Evolutionary conservation across 192 early-diverging fungal species (phyloP), one percentile per base, ranked within the genome.

Genomic region (Backusella morwellensis): DNA sequence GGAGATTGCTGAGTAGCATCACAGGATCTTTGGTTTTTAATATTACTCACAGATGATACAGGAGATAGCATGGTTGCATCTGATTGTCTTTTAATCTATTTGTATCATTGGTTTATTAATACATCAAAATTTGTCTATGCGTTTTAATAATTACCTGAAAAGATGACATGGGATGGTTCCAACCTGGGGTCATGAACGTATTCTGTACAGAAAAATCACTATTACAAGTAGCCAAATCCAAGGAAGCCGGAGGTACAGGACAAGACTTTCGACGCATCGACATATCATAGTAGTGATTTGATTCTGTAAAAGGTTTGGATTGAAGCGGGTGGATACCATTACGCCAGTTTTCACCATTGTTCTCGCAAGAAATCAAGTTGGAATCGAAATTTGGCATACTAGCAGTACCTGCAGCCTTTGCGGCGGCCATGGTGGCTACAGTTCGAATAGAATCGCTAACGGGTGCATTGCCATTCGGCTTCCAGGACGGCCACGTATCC

Each of bases 361-460:
- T 29, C 26, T 63, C 11, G 56, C 56, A 26, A 29, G 56, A 63
- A 9, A 50, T 50, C 47, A 29, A 63, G 56, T 63, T 14, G 9
- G 56, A 63, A 63, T 63, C 23, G 29, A 63, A 63, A 63, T 63
- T 63, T 63, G 56, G 56, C 56, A 63, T 63, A 63, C 26, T 63
- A 63, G 56, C 29, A 34, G 47, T 40, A 63, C 56, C 26, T 12
- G 56, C 70, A 47, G 70, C 70, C 15, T 26, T 44, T 21, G 23
- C 70, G 11, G 70, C 70, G 23, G 70, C 70, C n/a, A 44, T 44
- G 29, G 70, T 44, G 41, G 41, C 70, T 34, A 72, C 70, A 72
- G 26, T 47, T 52, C 70, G 70, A 44, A 72, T 44, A 32, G 40
- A 26, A 23, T 40, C 26, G 41, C 44, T 72, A 26, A 63, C 12